These are phyloP conservation scores for Tarenaya hassleriana DNA, from an alignment of 345 rosid genomes.

Conservation along the genomic window DNA sequence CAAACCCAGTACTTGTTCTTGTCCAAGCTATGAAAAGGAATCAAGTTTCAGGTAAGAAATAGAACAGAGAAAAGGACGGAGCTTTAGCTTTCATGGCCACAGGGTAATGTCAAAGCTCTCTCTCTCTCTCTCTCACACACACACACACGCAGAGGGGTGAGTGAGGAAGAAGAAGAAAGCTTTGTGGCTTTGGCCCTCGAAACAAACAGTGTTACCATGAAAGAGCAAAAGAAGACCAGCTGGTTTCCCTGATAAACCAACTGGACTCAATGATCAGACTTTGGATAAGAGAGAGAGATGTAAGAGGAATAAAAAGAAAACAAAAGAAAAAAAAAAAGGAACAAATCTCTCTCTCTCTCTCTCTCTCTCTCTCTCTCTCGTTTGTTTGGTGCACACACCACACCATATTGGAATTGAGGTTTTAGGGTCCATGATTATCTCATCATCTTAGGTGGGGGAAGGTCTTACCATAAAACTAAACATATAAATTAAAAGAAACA, in stretches of 20 bases:
- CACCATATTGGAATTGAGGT: constrained; percentile 32
- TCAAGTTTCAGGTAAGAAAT: constrained; percentile 43
- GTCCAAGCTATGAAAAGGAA: constrained; percentile 36
- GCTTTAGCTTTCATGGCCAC: constrained; percentile 9
- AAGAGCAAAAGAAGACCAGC: constrained; percentile 26
- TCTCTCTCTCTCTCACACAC: constrained; percentile 25
- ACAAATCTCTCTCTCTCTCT: constrained; percentile 13
- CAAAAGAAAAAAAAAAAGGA: constrained; percentile 1
- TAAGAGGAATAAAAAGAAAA: constrained; percentile 9
- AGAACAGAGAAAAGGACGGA: constrained; percentile 27
- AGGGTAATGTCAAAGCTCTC: constrained; percentile 6
- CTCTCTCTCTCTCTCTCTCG: constrained; percentile 24
- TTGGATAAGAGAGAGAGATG: constrained; percentile 22
- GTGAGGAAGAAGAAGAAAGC: constrained; percentile 4
- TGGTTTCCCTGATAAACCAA: constrained; percentile 41
- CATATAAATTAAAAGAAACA: constrained; percentile 30
- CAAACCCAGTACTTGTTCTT: constrained; percentile 36
- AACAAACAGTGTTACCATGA: constrained; percentile 25
- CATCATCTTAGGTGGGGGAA: constrained; percentile 61
- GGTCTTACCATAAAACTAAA: constrained; percentile 38
- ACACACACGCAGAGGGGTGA: constrained; percentile 29
- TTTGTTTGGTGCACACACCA: constrained; percentile 30
- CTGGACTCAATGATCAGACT: constrained; percentile 53
- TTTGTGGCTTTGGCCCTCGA: constrained; percentile 9
- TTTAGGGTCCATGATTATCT: constrained; percentile 60